Evolutionary conservation across 2,329 filamentous ascomycete species (phyloP).

Genomic region (Teratosphaeria gauchensis): DNA sequence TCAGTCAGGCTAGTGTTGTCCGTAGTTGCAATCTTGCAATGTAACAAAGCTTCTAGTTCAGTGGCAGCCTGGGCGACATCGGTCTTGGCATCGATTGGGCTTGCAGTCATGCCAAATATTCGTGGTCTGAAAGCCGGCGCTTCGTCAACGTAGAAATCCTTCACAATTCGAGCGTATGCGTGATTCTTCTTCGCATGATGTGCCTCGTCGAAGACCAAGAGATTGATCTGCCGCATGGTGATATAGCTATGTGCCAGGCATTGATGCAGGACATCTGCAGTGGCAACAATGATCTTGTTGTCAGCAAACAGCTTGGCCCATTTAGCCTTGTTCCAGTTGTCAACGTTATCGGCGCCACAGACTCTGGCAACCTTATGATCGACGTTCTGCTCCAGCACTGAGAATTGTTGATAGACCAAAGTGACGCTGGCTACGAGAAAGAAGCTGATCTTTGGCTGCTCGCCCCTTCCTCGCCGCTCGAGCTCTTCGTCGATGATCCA

Average conservation of each 20-base stretch:
- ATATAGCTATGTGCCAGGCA: slow-evolving; percentile 73
- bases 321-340: slow-evolving; percentile 50
- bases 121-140: slow-evolving; percentile 50
- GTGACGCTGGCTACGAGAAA: slow-evolving; percentile 84
- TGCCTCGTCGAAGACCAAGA: slow-evolving; percentile 91
- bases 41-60: slow-evolving; percentile 66
- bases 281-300: slow-evolving; percentile 84
- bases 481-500: slow-evolving; percentile 70
- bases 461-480: slow-evolving; percentile 53
- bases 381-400: slow-evolving; percentile 71
- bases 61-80: slow-evolving; percentile 57
- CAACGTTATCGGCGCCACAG: slow-evolving; percentile 58
- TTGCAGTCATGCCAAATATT: slow-evolving; percentile 94
- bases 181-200: slow-evolving; percentile 95
- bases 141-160: slow-evolving; percentile 63
- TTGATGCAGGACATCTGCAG: slow-evolving; percentile 73
- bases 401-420: slow-evolving; percentile 80
- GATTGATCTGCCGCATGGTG: slow-evolving; percentile 70
- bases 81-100: slow-evolving; percentile 74
- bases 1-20: slow-evolving; percentile 50
- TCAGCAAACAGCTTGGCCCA: slow-evolving; percentile 51
- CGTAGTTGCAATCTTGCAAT: slow-evolving; percentile 75
- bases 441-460: slow-evolving; percentile 60
- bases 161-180: slow-evolving; percentile 74
- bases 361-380: slow-evolving; percentile 65